These are phyloP conservation scores for Agrocybe chaxingu DNA, from an alignment of 768 basidiomycete genomes.

Conservation along the genomic window DNA sequence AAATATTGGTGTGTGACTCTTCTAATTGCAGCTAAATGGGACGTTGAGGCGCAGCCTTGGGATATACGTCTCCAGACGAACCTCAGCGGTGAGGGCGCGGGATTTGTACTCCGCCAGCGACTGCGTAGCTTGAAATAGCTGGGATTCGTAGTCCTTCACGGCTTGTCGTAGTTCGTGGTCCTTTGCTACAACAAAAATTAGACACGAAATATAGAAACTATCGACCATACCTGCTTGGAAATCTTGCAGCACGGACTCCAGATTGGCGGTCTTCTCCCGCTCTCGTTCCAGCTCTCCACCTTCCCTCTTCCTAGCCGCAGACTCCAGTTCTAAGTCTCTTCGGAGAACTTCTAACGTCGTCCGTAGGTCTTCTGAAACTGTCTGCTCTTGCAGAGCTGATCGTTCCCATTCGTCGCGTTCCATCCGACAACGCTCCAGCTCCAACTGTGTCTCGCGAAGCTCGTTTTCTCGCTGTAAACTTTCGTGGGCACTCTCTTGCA, in stretches of 20 bases:
- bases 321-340: slow-evolving; percentile 66
- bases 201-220: neutral
- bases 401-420: slow-evolving; percentile 69
- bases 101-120: slow-evolving; percentile 89
- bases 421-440: slow-evolving; percentile 81
- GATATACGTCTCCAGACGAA: slow-evolving; percentile 25
- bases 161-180: slow-evolving; percentile 88
- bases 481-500: slow-evolving; percentile 72
- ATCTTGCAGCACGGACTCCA: slow-evolving; percentile 92
- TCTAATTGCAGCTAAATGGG: slow-evolving; percentile 65
- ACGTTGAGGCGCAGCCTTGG: slow-evolving; percentile 1
- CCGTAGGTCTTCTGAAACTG: slow-evolving; percentile 66
- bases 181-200: slow-evolving; percentile 54
- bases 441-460: slow-evolving; percentile 76
- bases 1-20: slow-evolving; percentile 64
- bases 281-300: slow-evolving; percentile 59
- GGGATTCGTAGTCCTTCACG: slow-evolving; percentile 77
- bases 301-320: slow-evolving; percentile 55
- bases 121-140: slow-evolving; percentile 64
- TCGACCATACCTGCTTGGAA: slow-evolving; percentile 82
- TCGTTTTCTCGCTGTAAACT: slow-evolving; percentile 70
- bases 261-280: slow-evolving; percentile 71
- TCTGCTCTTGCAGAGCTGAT: slow-evolving; percentile 55
- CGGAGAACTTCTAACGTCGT: slow-evolving; percentile 52
- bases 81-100: slow-evolving; percentile 86